phyloP scores from a whole-genome alignment of 1,284 basidiomycete genomes.

The Trametes sp. region DNA sequence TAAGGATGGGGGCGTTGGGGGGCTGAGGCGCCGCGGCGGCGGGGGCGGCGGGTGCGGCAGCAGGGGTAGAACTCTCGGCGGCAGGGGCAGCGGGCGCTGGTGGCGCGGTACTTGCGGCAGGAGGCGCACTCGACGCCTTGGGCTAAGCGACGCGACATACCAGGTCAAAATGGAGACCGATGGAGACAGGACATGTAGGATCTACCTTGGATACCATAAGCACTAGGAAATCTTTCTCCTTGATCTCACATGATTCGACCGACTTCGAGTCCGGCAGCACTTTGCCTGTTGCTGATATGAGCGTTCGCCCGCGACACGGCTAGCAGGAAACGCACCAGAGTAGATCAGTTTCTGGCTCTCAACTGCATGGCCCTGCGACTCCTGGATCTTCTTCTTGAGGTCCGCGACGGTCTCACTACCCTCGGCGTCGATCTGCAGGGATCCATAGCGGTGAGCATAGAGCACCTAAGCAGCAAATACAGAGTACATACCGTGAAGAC shows the following conservation, averaged over 20 bases:
- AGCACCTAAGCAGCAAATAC: background rate
- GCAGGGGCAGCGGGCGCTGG: slow-evolving; percentile 40
- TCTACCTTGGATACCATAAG: slow-evolving; percentile 97
- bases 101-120: slow-evolving; percentile 43
- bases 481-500: slow-evolving; percentile 68
- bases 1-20: slow-evolving; percentile 43
- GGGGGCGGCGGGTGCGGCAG: slow-evolving; percentile 44
- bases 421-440: slow-evolving; percentile 81
- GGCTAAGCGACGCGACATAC: too few species aligned
- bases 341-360: slow-evolving; percentile 95
- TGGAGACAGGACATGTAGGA: slow-evolving; percentile 2
- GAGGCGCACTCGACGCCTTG: slow-evolving; percentile 40
- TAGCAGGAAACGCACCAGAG: slow-evolving; percentile 62
- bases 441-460: slow-evolving; percentile 19
- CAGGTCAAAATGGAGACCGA: background rate
- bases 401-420: slow-evolving; percentile 76
- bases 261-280: slow-evolving; percentile 91
- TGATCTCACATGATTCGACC: slow-evolving; percentile 89
- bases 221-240: slow-evolving; percentile 99
- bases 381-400: slow-evolving; percentile 89
- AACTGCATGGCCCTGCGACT: slow-evolving; percentile 77
- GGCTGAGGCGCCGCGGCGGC: slow-evolving; percentile 47
- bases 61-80: slow-evolving; percentile 37
- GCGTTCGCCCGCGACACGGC: too few species aligned
- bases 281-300: slow-evolving; percentile 83